Evolutionary conservation across 1,139 yeast species (phyloP).

Genomic region (Torulaspora pretoriensis): DNA sequence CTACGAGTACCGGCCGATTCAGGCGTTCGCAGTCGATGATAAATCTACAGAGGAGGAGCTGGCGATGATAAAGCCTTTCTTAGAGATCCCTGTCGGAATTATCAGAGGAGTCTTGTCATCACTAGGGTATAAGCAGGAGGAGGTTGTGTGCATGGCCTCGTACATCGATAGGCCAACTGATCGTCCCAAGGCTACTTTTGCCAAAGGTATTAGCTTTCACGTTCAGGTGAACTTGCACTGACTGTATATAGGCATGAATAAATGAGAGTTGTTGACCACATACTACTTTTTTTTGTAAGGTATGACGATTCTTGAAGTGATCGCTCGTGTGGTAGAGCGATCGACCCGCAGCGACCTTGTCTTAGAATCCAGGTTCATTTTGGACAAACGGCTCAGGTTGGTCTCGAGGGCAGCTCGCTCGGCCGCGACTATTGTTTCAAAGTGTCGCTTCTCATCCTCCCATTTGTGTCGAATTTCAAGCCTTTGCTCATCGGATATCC

Average conservation of each 20-base stretch:
- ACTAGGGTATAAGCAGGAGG: conserved; percentile 29
- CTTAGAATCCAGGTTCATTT: conserved; percentile 6
- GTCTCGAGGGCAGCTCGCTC: conserved; percentile 15
- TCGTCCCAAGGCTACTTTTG: conserved; percentile 19
- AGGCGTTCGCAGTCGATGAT: conserved; percentile 26
- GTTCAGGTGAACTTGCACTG: conserved; percentile 25
- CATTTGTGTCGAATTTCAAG: conserved; percentile 16
- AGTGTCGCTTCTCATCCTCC: conserved; percentile 13
- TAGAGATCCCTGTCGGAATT: conserved; percentile 46
- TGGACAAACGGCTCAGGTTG: conserved; percentile 12
- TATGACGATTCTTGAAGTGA: conserved; percentile 1
- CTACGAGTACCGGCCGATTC: conserved; percentile 30
- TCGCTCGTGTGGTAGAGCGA: conserved; percentile 4
- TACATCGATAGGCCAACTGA: conserved; percentile 31
- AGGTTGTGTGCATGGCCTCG: conserved; percentile 30
- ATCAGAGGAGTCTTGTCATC: conserved; percentile 65
- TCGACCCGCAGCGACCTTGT: conserved; percentile 3
- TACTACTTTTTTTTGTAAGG: conserved; percentile 12
- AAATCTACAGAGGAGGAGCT: conserved; percentile 36
- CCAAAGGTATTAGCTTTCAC: conserved; percentile 35
- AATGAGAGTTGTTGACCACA: not conserved
- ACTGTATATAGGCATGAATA: conserved; percentile 1
- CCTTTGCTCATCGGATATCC: conserved; percentile 20
- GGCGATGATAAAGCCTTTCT: conserved; percentile 31
- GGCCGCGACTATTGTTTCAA: conserved; percentile 15